These are phyloP conservation scores for Magnaporthiopsis rhizophila DNA, from an alignment of 2,329 filamentous ascomycete species.

Conservation along the genomic window DNA sequence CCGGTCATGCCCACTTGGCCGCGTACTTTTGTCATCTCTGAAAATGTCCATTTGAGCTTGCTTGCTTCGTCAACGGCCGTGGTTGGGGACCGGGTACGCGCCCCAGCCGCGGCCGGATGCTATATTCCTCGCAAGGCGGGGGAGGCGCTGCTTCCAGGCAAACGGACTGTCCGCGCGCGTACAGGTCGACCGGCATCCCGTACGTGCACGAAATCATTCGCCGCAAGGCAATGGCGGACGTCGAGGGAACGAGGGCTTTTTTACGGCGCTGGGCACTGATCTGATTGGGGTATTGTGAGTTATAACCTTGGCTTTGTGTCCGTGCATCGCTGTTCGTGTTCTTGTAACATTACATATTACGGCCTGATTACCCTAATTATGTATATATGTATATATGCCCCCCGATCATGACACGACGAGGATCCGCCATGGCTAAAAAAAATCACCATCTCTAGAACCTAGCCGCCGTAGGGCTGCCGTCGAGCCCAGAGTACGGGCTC, in stretches of 20 bases:
- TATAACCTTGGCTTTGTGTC: too few relatives aligned
- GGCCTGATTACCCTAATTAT: too few relatives aligned
- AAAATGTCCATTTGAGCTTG: neutral
- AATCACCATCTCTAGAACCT: too few relatives aligned
- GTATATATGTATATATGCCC: too few relatives aligned
- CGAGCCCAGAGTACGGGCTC: conserved; percentile 28
- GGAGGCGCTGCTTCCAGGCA: neutral
- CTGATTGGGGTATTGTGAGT: neutral
- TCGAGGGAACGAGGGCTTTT: neutral
- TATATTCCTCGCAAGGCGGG: neutral
- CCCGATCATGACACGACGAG: too few relatives aligned
- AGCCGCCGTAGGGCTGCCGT: conserved; percentile 2
- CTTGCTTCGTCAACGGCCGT: neutral
- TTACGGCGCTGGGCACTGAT: neutral
- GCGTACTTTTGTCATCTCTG: neutral
- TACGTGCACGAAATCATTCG: neutral
- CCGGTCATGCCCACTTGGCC: neutral
- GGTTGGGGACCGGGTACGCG: neutral
- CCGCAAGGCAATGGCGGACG: neutral
- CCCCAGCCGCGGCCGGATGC: neutral
- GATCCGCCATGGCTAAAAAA: too few relatives aligned
- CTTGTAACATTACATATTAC: too few relatives aligned
- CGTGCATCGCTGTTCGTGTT: too few relatives aligned
- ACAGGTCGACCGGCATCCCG: too few relatives aligned
- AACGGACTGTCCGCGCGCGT: neutral